Base-by-base conservation (phyloP, 2,329 filamentous ascomycete species). In the Pezicula neosporulosa region DNA sequence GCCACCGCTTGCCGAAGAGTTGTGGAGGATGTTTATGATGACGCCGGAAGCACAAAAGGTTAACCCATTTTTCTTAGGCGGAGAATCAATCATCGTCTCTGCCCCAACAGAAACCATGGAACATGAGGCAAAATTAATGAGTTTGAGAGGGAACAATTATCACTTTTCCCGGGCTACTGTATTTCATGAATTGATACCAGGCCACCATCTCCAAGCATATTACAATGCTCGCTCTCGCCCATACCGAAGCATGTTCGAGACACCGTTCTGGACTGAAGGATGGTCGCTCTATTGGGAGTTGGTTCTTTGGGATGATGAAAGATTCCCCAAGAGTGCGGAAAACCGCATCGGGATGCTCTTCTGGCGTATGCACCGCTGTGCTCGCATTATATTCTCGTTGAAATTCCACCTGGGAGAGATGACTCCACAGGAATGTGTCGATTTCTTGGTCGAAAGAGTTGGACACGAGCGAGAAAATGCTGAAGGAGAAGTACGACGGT, bases 241-340 rank as follows among this genome's bases (percentile, higher is more conserved):
- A 3, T 78, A 83, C 62, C 73, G 80, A 5, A 62, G 64, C 18
- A 58, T 82, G 6, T 83, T 83, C 62, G 64, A 68, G 28, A 83
- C 80, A 1, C 77, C 80, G 0, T 83, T 84, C 59, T 82, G 74
- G 67, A 74, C 80, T 36, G 81, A 84, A 62, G 81, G 81, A 16
- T 83, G 80, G 80, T 76, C 80, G 9, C 72, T 82, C 56, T 84
- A 84, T 61, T 83, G 80, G 80, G 81, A 84, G 65, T 69, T 82
- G 58, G 61, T 81, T 16, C 69, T 85, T 15, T 85, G 79, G 78
- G 65, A 77, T 38, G 63, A 76, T 39, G 71, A 71, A 28, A 72
- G 75, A 56, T 83, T 82, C 58, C 72, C 76, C 50, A 66, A 68
- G 4, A 70, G 70, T 0, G 70, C 80, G 0, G 74, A 79, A 52